Percentiles rank a stretch among this genome's conserved stretches.
phyloP scores from a whole-genome alignment of 1,284 basidiomycete genomes.

The Ustilago cynodontis region DNA sequence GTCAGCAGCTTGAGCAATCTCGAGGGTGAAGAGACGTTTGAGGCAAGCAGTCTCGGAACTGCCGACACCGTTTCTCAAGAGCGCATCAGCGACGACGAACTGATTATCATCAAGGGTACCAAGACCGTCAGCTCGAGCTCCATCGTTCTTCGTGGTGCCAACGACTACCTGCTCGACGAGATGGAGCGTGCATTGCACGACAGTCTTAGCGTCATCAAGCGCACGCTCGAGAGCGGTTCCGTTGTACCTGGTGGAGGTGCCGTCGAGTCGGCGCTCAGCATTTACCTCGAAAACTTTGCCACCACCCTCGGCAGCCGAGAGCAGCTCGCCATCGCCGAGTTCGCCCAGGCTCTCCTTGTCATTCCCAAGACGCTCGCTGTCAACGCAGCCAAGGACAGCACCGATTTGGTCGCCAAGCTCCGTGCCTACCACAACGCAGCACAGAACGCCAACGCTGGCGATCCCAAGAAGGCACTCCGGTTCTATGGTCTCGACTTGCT shows the following conservation, averaged over 20 bases:
- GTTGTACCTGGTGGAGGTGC: slow-evolving; percentile 98
- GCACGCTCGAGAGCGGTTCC: slow-evolving; percentile 93
- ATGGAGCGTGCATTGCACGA: slow-evolving; percentile 99
- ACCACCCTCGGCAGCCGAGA: slow-evolving; percentile 94
- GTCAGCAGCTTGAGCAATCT: slow-evolving; percentile 94
- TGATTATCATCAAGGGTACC: slow-evolving; percentile 96
- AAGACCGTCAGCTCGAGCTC: slow-evolving; percentile 94
- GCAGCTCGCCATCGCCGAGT: slow-evolving; percentile 98
- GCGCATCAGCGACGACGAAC: slow-evolving; percentile 97
- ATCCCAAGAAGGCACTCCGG: slow-evolving; percentile 94
- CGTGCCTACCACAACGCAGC: slow-evolving; percentile 95
- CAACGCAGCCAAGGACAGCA: slow-evolving; percentile 98
- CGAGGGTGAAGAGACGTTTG: slow-evolving; percentile 98
- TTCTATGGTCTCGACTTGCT: slow-evolving; percentile 95
- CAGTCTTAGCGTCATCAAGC: slow-evolving; percentile 93
- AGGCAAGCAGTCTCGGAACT: slow-evolving; percentile 85
- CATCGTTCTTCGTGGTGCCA: slow-evolving; percentile 94
- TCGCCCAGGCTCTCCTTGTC: slow-evolving; percentile 89
- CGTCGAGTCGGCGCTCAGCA: slow-evolving; percentile 94
- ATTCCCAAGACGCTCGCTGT: slow-evolving; percentile 96
- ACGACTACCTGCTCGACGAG: slow-evolving; percentile 99
- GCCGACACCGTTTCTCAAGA: slow-evolving; percentile 98
- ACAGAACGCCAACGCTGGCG: slow-evolving; percentile 84
- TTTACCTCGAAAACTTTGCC: slow-evolving; percentile 99
- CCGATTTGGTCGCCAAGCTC: slow-evolving; percentile 95